These are phyloP conservation scores for Komagataella phaffii DNA, from an alignment of 805 yeast species.

Conservation along the genomic window DNA sequence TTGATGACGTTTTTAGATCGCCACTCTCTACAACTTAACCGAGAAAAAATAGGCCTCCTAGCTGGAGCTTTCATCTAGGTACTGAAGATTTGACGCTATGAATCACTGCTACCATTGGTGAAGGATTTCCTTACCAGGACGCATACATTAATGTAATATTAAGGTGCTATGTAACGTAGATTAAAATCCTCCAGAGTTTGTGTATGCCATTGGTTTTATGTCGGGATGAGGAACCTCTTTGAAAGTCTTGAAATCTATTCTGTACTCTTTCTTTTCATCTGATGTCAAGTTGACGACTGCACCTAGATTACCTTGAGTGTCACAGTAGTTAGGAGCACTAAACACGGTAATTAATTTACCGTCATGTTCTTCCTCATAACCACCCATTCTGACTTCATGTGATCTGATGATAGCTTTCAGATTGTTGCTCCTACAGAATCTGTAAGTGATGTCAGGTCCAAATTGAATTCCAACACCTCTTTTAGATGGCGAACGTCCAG, in stretches of 20 bases:
- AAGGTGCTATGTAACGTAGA: neutral
- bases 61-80: slow-evolving; percentile 7
- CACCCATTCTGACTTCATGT: slow-evolving; percentile 90
- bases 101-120: slow-evolving; percentile 1
- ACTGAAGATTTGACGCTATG: slow-evolving; percentile 1
- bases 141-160: slow-evolving; percentile 1
- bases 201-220: slow-evolving; percentile 90
- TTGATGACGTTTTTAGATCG: slow-evolving; percentile 19
- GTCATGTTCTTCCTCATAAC: slow-evolving; percentile 78
- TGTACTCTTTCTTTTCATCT: slow-evolving; percentile 27
- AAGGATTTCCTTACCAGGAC: slow-evolving; percentile 4
- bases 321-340: slow-evolving; percentile 97
- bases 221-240: slow-evolving; percentile 84
- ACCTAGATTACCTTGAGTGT: slow-evolving; percentile 80
- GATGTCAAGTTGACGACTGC: slow-evolving; percentile 68
- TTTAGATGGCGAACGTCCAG: slow-evolving; percentile 79
- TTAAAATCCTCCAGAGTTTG: slow-evolving; percentile 15
- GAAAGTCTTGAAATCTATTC: slow-evolving; percentile 46
- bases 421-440: slow-evolving; percentile 59
- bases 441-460: slow-evolving; percentile 87
- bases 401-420: slow-evolving; percentile 78
- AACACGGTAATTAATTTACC: slow-evolving; percentile 87
- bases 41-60: slow-evolving; percentile 10
- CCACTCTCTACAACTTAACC: slow-evolving; percentile 25
- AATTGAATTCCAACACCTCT: slow-evolving; percentile 94